phyloP scores from a whole-genome alignment of 2,329 filamentous ascomycete species.

The Emergomyces pasteurianus region DNA sequence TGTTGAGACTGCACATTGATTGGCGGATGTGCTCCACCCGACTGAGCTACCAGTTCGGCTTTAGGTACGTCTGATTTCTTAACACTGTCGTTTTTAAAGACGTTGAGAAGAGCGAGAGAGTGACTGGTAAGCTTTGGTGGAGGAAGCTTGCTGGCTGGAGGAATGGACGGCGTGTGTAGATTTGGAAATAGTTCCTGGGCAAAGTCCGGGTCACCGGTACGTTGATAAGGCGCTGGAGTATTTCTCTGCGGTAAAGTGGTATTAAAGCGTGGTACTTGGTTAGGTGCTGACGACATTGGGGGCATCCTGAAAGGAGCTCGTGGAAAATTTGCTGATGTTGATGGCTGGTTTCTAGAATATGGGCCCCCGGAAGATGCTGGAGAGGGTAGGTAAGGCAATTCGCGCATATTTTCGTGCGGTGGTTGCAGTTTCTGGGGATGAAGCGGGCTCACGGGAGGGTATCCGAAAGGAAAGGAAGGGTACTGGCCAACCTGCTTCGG shows the following conservation, averaged over 20 bases:
- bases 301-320: not conserved
- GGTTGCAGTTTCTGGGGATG: not conserved
- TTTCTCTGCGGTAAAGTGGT: not conserved
- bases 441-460: not conserved
- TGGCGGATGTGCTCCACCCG: constrained; percentile 9
- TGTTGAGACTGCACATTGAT: constrained; percentile 22
- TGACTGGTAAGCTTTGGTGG: constrained; percentile 47
- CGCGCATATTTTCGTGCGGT: not conserved
- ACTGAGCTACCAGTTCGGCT: constrained; percentile 11
- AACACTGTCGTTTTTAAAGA: constrained; percentile 38
- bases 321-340: not conserved
- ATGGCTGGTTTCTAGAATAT: not conserved
- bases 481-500: constrained; percentile 35
- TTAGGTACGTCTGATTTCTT: constrained; percentile 17
- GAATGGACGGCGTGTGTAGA: constrained; percentile 35
- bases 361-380: not conserved
- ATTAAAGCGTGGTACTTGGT: not conserved
- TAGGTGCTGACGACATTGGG: not conserved
- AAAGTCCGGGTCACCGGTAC: constrained; percentile 36
- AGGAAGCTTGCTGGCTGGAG: constrained; percentile 46
- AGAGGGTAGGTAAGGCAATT: not conserved
- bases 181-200: constrained; percentile 23
- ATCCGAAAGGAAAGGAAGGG: not conserved
- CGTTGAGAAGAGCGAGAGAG: constrained; percentile 44
- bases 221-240: constrained; percentile 33